These are phyloP conservation scores for Lasiodiplodia hormozganensis DNA, from an alignment of 2,329 filamentous ascomycete species.

Conservation along the genomic window DNA sequence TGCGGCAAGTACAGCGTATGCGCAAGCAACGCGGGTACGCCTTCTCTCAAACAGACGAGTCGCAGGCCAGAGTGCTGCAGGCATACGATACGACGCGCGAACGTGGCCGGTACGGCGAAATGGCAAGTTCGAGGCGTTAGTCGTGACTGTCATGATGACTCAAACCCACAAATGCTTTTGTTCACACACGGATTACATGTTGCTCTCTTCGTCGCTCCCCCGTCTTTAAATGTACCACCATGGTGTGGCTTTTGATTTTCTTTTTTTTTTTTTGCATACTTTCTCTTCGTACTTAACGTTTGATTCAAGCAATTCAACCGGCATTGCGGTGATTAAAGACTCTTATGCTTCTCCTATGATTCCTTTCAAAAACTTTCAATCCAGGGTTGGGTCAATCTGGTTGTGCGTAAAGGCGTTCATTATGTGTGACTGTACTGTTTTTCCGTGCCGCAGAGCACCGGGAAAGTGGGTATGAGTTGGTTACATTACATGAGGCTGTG, in stretches of 20 bases:
- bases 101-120: conserved; percentile 92
- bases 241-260: background rate
- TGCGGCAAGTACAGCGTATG: conserved; percentile 98
- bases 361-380: background rate
- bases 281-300: background rate
- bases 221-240: background rate
- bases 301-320: background rate
- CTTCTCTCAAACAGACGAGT: conserved; percentile 97
- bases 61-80: conserved; percentile 91
- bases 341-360: background rate
- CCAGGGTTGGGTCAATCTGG: background rate
- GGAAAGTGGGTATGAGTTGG: background rate
- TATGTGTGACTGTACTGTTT: background rate
- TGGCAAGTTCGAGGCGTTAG: conserved; percentile 68
- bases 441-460: background rate
- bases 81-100: conserved; percentile 96
- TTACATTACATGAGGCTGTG: background rate
- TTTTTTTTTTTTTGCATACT: background rate
- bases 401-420: background rate
- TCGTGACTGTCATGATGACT: conserved; percentile 1
- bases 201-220: background rate
- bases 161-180: background rate
- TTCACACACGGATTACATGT: background rate
- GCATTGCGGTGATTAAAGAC: conserved; percentile 4
- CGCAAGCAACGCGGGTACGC: conserved; percentile 98